These are phyloP conservation scores for Colletotrichum sojae DNA, from an alignment of 2,329 filamentous ascomycete genomes.

Conservation along the genomic window DNA sequence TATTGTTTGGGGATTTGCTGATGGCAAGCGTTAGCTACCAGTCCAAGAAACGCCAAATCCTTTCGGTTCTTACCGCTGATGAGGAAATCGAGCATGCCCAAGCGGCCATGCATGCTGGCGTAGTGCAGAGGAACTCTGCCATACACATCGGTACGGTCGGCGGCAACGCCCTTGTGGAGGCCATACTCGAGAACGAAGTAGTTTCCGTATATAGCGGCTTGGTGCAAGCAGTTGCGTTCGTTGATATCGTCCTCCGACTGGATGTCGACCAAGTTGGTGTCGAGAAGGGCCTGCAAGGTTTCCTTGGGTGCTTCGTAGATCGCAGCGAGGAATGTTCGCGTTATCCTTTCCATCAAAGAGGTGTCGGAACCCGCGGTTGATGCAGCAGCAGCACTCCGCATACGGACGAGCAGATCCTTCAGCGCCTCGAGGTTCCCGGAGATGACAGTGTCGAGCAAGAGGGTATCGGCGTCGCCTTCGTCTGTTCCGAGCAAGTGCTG, in stretches of 20 bases:
- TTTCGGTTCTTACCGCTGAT: constrained; percentile 67
- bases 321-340: constrained; percentile 89
- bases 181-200: constrained; percentile 82
- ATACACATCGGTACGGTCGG: constrained; percentile 90
- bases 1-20: constrained; percentile 80
- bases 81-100: constrained; percentile 85
- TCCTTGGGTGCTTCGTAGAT: constrained; percentile 87
- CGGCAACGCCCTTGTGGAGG: constrained; percentile 81
- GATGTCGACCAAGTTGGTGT: constrained; percentile 88
- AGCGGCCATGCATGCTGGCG: constrained; percentile 92
- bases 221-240: constrained; percentile 94
- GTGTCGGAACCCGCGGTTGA: constrained; percentile 68
- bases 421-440: constrained; percentile 84
- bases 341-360: constrained; percentile 80
- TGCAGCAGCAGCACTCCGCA: constrained; percentile 65
- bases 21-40: constrained; percentile 37
- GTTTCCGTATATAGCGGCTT: constrained; percentile 95
- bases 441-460: constrained; percentile 89
- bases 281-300: constrained; percentile 81
- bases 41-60: neutral
- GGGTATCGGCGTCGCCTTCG: constrained; percentile 89
- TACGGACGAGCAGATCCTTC: constrained; percentile 83
- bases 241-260: constrained; percentile 98
- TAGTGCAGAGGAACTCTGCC: constrained; percentile 95
- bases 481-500: constrained; percentile 80